phyloP scores from a whole-genome alignment of 495 filamentous ascomycete genomes.

The Tirmania nivea region DNA sequence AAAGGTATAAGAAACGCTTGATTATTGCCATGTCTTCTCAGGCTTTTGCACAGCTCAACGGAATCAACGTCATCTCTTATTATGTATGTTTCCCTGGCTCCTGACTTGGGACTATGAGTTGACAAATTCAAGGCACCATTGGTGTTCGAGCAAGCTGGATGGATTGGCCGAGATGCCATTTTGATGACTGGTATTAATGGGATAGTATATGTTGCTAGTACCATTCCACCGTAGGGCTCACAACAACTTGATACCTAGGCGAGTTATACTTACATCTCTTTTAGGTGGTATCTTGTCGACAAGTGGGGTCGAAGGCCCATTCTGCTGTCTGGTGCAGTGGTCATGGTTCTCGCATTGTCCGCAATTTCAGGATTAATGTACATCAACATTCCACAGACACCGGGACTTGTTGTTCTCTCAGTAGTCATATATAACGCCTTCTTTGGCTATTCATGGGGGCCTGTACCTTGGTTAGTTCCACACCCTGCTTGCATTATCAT shows the following conservation, averaged over 20 bases:
- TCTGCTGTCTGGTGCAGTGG: constrained; percentile 70
- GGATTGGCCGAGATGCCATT: constrained; percentile 72
- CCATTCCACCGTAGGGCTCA: constrained; percentile 43
- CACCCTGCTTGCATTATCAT: too few species aligned
- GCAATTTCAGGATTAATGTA: constrained; percentile 89
- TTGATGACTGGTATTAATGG: constrained; percentile 96
- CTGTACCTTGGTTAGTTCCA: constrained; percentile 52
- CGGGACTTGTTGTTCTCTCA: constrained; percentile 67
- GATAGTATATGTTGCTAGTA: constrained; percentile 72
- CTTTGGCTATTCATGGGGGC: constrained; percentile 97
- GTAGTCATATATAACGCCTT: constrained; percentile 98
- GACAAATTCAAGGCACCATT: constrained; percentile 38
- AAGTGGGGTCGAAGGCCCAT: constrained; percentile 77
- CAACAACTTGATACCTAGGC: not conserved
- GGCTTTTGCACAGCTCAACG: constrained; percentile 84
- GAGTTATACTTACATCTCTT: not conserved
- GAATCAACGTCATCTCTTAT: constrained; percentile 98
- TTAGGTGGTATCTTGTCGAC: constrained; percentile 77
- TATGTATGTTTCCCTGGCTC: constrained; percentile 27
- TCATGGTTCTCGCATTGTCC: constrained; percentile 80
- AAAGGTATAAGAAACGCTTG: constrained; percentile 70
- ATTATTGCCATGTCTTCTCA: constrained; percentile 99
- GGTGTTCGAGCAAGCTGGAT: constrained; percentile 90
- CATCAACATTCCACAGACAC: constrained; percentile 56
- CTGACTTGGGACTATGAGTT: not conserved